Conservation (phyloP, 352 stramenopile genomes). For the Phytophthora pluvialis region DNA sequence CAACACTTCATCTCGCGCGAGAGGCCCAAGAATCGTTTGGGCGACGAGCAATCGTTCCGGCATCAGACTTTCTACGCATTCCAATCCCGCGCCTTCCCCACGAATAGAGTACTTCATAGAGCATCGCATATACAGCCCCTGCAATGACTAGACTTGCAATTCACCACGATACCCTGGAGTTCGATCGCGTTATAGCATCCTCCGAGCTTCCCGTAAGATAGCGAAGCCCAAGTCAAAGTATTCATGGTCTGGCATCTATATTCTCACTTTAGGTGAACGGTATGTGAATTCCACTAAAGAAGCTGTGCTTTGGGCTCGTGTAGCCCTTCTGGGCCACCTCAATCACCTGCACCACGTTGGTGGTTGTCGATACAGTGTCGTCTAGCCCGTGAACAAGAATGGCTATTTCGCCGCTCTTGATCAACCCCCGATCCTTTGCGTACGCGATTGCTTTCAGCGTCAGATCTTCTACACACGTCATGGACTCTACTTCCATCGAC, state of each 20-base stretch:
- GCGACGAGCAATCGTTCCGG: conserved; percentile 65
- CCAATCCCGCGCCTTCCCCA: conserved; percentile 63
- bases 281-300: conserved; percentile 61
- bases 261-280: conserved; percentile 30
- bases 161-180: background rate
- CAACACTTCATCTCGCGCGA: conserved; percentile 72
- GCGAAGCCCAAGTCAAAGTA: background rate
- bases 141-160: background rate
- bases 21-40: conserved; percentile 77
- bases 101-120: conserved; percentile 41
- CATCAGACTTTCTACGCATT: conserved; percentile 84
- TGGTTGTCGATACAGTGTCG: conserved; percentile 80
- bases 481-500: conserved; percentile 70
- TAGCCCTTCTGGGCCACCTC: conserved; percentile 73
- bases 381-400: conserved; percentile 91
- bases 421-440: conserved; percentile 82
- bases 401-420: conserved; percentile 85
- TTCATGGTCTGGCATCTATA: background rate
- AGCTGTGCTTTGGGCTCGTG: conserved; percentile 66
- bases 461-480: conserved; percentile 87
- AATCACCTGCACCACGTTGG: conserved; percentile 92
- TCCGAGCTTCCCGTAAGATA: background rate
- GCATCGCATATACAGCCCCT: conserved; percentile 4
- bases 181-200: conserved; percentile 1
- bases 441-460: conserved; percentile 87